These are phyloP conservation scores for Claviceps paspali DNA, from an alignment of 2,329 filamentous ascomycete species.

Conservation along the genomic window DNA sequence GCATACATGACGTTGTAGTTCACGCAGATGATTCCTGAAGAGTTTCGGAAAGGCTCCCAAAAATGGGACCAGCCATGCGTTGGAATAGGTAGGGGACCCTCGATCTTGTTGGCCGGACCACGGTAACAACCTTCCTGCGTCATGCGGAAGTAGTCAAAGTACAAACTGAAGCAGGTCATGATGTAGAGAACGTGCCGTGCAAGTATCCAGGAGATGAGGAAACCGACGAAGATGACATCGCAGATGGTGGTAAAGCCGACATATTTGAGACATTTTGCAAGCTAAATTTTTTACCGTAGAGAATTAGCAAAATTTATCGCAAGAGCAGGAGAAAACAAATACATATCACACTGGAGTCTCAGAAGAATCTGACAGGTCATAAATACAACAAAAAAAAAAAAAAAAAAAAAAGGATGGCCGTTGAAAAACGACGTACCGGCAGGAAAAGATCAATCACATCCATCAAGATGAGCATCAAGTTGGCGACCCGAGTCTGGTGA, in stretches of 20 bases:
- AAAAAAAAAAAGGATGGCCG: neutral
- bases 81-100: slow-evolving; percentile 35
- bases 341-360: too few species aligned
- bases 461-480: slow-evolving; percentile 82
- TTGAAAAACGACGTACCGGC: slow-evolving; percentile 38
- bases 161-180: slow-evolving; percentile 70
- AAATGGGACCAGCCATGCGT: slow-evolving; percentile 43
- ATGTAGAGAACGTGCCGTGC: slow-evolving; percentile 71
- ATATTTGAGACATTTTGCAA: slow-evolving; percentile 90
- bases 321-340: too few species aligned
- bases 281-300: too few species aligned
- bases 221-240: slow-evolving; percentile 71
- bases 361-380: too few species aligned
- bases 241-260: slow-evolving; percentile 59
- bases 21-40: slow-evolving; percentile 65
- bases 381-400: too few species aligned
- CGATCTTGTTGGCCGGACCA: slow-evolving; percentile 37
- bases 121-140: slow-evolving; percentile 60
- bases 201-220: slow-evolving; percentile 73
- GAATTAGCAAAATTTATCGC: too few species aligned
- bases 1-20: slow-evolving; percentile 56
- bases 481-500: slow-evolving; percentile 74
- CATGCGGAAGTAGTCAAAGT: slow-evolving; percentile 43
- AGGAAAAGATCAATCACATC: slow-evolving; percentile 83
- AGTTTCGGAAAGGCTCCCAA: slow-evolving; percentile 56